Percentiles rank a stretch among this genome's conserved stretches.
Conservation (phyloP, 345 rosid genomes). For the Linum trigynum region DNA sequence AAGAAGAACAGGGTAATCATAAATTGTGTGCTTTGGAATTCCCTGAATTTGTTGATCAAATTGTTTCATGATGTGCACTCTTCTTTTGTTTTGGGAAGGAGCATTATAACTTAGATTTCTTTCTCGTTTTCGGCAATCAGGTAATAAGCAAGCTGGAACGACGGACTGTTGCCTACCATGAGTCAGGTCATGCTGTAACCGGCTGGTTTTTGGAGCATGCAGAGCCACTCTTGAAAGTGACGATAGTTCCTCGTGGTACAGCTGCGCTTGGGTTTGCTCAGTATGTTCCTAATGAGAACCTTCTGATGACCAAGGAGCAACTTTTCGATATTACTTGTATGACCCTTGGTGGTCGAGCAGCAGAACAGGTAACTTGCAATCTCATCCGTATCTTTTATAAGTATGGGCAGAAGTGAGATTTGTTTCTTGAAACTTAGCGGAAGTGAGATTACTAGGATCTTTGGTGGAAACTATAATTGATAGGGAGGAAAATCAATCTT, state of each 20-base stretch:
- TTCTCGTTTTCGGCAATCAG: conserved; percentile 47
- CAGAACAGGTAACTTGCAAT: conserved; percentile 60
- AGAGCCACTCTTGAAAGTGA: conserved; percentile 89
- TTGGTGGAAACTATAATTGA: too few relatives aligned
- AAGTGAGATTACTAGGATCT: too few relatives aligned
- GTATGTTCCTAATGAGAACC: conserved; percentile 92
- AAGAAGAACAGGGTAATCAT: conserved; percentile 73
- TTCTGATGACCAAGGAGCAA: conserved; percentile 92
- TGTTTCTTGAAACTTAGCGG: too few relatives aligned
- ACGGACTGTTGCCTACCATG: conserved; percentile 90
- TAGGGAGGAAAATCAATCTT: too few relatives aligned
- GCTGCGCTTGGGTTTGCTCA: conserved; percentile 97
- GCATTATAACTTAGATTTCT: too few relatives aligned
- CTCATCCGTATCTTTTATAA: neutral
- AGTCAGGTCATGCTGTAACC: conserved; percentile 89
- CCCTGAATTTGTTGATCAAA: neutral
- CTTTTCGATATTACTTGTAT: conserved; percentile 92
- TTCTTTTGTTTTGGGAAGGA: neutral
- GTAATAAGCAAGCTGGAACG: conserved; percentile 91
- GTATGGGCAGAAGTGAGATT: neutral
- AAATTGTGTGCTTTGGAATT: neutral
- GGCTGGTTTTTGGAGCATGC: conserved; percentile 99
- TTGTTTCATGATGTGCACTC: neutral
- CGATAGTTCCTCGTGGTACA: conserved; percentile 96
- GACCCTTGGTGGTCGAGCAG: conserved; percentile 98